Evolutionary conservation across 1,284 basidiomycete species (phyloP), one percentile per base, ranked within the genome.

Genomic region (Ustilago bromivora): DNA sequence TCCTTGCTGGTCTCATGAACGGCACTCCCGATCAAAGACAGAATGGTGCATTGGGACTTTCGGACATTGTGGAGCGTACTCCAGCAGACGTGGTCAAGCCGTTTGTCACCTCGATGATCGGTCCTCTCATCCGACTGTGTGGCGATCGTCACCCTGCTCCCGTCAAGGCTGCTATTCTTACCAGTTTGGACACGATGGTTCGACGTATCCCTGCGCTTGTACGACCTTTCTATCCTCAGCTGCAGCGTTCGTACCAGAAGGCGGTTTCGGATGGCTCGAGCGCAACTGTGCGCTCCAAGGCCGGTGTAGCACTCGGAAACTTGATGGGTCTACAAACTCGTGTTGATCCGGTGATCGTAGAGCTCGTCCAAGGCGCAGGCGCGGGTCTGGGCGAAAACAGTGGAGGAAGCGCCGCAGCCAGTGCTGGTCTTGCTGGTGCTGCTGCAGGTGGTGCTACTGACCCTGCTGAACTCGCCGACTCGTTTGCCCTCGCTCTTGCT

Each of bases 161-260:
- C 4, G 84, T 86, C 71, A 86, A 86, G 67, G 69, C 78, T 8
- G 84, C 84, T 11, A 86, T 86, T 59, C 54, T 86, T 43, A 66
- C 67, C 31, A 74, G 83, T 49, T 73, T 86, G 61, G 78, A 81
- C 38, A 81, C 82, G 38, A 83, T 82, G 73, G 75, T 86, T 41
- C 71, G 67, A n/a, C 76, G 78, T 93, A 83, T 98, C 23, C 95
- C 96, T 0, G 88, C 90, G 23, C 94, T 97, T 78, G 94, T 98
- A 76, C 95, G 95, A 85, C 96, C 96, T 0, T 99, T 99, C 92
- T 98, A 98, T 89, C 97, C 96, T 2, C 96, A 99, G 85, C 88
- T 99, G 41, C 96, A 98, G 85, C 90, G 96, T 46, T 98, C 95
- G 61, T 99, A 99, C 85, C 93, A 98, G 87, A 99, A 99, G 88